Base-by-base conservation (phyloP, 2,329 filamentous ascomycete genomes). In the Fusarium heterosporum region DNA sequence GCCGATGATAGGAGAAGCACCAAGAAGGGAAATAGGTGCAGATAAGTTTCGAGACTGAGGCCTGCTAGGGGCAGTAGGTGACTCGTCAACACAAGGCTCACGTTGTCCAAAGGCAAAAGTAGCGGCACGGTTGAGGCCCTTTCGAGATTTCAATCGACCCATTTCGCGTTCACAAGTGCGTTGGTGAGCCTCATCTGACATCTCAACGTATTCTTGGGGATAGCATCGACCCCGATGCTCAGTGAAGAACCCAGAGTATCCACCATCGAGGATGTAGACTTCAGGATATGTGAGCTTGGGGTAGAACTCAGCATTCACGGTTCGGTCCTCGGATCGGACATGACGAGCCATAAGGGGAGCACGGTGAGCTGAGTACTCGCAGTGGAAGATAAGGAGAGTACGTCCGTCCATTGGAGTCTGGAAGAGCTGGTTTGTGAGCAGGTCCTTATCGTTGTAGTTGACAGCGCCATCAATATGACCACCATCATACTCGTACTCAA, bases 401-500 rank as follows among this genome's bases (percentile, higher is more conserved):
- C 89, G 90, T 48, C 90, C 87, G 45, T 87, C 81, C 73, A 90
- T 87, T 17, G 85, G 84, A 22, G 82, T 84, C 56, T 88, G 81
- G 78, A 99, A 97, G 47, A 99, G 87, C 70, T 94, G 89, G 55
- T 84, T 84, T 10, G 93, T 89, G 59, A 99, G 84, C 62, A 91
- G 82, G 74, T 99, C 95, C 80, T 97, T 97, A 82, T 97, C 93
- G 80, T 97, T 98, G 83, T 93, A 96, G 83, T 99, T 99, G 80
- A 97, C 84, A 41, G 96, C 96, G 17, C 92, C 92, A 70, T 93
- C 87, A 75, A 99, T 97, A 78, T 99, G 96, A 32, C 96, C 96
- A 56, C 96, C 96, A 16, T 97, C 91, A 77, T 96, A 99, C 80
- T 99, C 96, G 78, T 99, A 99, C 83, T 99, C 96, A 76, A 99